phyloP scores from a whole-genome alignment of 2,329 filamentous ascomycete species.

The Exophiala spinifera region DNA sequence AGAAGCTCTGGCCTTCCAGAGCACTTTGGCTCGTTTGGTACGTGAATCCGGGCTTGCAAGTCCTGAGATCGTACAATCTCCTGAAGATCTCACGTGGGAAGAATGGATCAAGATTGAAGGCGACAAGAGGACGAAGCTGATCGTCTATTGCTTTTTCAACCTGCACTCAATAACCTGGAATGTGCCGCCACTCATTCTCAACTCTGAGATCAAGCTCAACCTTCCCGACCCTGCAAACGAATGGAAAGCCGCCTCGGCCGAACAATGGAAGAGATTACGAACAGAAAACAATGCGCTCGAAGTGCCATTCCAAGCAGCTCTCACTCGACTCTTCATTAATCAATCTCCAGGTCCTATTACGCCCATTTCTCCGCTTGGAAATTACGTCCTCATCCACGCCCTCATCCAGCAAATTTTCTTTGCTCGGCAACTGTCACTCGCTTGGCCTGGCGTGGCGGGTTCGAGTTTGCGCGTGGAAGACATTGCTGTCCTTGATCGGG shows the following conservation, averaged over 20 bases:
- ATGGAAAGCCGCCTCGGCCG: conserved; percentile 53
- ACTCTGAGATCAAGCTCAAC: conserved; percentile 52
- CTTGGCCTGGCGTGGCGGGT: conserved; percentile 42
- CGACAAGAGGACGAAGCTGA: conserved; percentile 53
- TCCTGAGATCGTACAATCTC: conserved; percentile 21
- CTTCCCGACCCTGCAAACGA: conserved; percentile 55
- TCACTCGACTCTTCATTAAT: conserved; percentile 44
- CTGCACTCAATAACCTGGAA: conserved; percentile 62
- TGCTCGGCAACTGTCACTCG: conserved; percentile 48
- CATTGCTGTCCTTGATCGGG: conserved; percentile 44
- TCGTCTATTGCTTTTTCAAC: conserved; percentile 58
- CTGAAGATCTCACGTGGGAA: conserved; percentile 47
- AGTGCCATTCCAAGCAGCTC: conserved; percentile 43
- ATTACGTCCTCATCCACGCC: conserved; percentile 54
- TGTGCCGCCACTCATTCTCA: conserved; percentile 57
- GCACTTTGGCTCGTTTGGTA: conserved; percentile 54
- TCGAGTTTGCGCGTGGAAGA: conserved; percentile 46
- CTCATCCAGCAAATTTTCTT: conserved; percentile 56
- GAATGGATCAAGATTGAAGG: conserved; percentile 55
- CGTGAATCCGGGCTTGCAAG: conserved; percentile 50
- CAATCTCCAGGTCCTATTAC: conserved; percentile 34
- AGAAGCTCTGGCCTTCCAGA: conserved; percentile 57
- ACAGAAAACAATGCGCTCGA: conserved; percentile 22
- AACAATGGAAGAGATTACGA: conserved; percentile 46
- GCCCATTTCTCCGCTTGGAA: conserved; percentile 49